Evolutionary conservation across 1,284 basidiomycete species (phyloP).

Genomic region (Heterobasidion parviporum): DNA sequence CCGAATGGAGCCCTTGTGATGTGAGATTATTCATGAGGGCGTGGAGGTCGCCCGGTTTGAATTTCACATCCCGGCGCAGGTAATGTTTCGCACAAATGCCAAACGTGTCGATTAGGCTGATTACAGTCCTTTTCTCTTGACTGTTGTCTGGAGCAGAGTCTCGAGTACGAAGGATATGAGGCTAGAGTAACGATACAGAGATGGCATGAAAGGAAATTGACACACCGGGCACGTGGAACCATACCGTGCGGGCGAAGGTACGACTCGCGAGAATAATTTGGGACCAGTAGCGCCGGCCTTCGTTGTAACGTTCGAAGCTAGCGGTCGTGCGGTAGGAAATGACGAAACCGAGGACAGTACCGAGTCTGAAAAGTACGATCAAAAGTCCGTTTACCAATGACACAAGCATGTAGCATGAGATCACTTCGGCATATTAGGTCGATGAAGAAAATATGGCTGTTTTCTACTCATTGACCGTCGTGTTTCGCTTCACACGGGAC

Average conservation of each 20-base stretch:
- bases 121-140: constrained; percentile 57
- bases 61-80: constrained; percentile 50
- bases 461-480: no score
- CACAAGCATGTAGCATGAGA: no score
- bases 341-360: constrained; percentile 61
- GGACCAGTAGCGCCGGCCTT: constrained; percentile 65
- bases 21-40: constrained; percentile 64
- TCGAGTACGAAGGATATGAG: constrained; percentile 11
- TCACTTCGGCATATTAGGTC: no score
- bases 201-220: neutral
- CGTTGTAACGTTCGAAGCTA: constrained; percentile 69
- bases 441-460: no score
- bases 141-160: constrained; percentile 26
- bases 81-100: constrained; percentile 46
- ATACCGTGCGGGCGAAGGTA: constrained; percentile 47
- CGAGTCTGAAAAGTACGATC: constrained; percentile 29
- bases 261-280: constrained; percentile 54
- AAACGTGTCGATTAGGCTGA: constrained; percentile 51
- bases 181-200: neutral
- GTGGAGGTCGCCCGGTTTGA: constrained; percentile 46
- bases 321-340: constrained; percentile 66
- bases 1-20: constrained; percentile 49
- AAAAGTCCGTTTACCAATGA: neutral
- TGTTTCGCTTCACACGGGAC: no score
- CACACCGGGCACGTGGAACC: constrained; percentile 57